Evolutionary conservation across 305 asterid species (phyloP), one percentile per base, ranked within the genome.

Genomic region (Fraxinus velutina): DNA sequence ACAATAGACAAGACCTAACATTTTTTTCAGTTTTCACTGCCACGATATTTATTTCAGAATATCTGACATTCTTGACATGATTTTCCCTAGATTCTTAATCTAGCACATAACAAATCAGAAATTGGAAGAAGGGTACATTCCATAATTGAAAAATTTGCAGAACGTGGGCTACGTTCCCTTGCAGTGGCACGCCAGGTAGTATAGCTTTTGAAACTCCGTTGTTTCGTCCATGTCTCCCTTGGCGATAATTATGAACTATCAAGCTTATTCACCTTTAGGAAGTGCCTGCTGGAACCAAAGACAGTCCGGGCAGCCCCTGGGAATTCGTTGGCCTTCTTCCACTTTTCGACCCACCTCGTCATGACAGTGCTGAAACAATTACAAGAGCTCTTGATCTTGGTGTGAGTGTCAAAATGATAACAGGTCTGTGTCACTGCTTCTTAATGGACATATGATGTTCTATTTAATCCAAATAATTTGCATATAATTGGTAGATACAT

Each of bases 381-480:
- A 88, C 86, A 72, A 85, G 88, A 55, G 91, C 93, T 70, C 91
- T 90, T 17, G 90, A 84, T 80, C 89, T 90, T 77, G 93, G 93
- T 15, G 93, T 90, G 81, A 90, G 90, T 68, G 93, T 90, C 79
- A 90, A 90, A 81, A 90, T 90, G 93, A 90, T 90, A 36, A 90
- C 93, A 60, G 93, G 90, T 83, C 27, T 60, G 70, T 15, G 13
- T 5, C 73, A 44, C 30, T 68, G 37, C 55, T 52, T 27, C 36
- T 62, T 78, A 77, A 50, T 29, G 66, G 34, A 30, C 42, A 76
- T 30, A 7, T n/a, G 33, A 75, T 47, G 64, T 17, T 55, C 24
- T 55, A 55, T 50, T 50, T 15, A 50, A n/a, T 50, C 19, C 21
- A 50, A 50, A 50, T 50, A 32, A 76, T 34, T 8, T 13, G 27